phyloP scores from a whole-genome alignment of 129 eudicot species.

The Chrysanthemum makinoi region DNA sequence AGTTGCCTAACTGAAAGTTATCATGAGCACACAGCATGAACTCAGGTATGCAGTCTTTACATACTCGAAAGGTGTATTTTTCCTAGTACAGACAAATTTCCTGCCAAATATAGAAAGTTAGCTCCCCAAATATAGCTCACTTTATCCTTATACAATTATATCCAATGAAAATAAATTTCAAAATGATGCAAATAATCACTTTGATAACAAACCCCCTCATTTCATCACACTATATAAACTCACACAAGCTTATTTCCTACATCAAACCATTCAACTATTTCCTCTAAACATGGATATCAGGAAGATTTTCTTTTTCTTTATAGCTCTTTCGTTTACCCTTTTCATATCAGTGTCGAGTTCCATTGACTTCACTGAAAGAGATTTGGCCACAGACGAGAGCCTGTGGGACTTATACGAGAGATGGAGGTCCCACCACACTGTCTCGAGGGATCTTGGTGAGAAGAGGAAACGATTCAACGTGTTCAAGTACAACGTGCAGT shows the following conservation, averaged over 20 bases:
- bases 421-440: slow-evolving; percentile 85
- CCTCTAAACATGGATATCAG: slow-evolving; percentile 32
- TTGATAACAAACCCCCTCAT: slow-evolving; percentile 29
- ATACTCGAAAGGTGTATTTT: slow-evolving; percentile 5
- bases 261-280: slow-evolving; percentile 10
- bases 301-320: slow-evolving; percentile 37
- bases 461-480: slow-evolving; percentile 73
- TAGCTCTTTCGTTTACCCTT: slow-evolving; percentile 39
- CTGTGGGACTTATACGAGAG: slow-evolving; percentile 73
- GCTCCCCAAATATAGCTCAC: slow-evolving; percentile 17
- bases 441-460: slow-evolving; percentile 62
- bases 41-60: slow-evolving; percentile 26
- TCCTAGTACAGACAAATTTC: slow-evolving; percentile 27
- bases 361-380: slow-evolving; percentile 69
- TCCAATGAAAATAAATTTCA: slow-evolving; percentile 24
- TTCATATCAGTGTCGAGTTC: slow-evolving; percentile 35
- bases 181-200: slow-evolving; percentile 23
- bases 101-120: slow-evolving; percentile 43
- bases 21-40: slow-evolving; percentile 36
- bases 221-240: slow-evolving; percentile 21
- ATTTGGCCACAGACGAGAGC: slow-evolving; percentile 62
- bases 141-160: slow-evolving; percentile 25
- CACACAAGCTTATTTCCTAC: background rate
- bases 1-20: slow-evolving; percentile 31
- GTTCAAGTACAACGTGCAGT: slow-evolving; percentile 65